Base-by-base conservation (phyloP, 1,284 basidiomycete genomes). In the Sporisorium reilianum region DNA sequence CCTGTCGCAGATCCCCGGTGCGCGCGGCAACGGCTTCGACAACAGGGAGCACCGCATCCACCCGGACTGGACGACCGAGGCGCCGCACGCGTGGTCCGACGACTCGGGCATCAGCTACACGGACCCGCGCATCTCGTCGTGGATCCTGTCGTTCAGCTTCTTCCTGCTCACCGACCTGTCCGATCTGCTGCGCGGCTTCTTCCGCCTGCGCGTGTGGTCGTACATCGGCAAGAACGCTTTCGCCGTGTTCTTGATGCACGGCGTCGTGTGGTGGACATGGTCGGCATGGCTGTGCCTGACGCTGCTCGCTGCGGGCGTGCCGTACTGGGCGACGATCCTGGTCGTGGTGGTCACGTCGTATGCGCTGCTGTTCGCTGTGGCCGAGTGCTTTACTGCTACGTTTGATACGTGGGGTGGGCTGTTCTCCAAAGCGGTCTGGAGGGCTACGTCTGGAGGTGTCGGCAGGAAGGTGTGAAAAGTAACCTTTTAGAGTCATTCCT, bases 231-330 rank as follows among this genome's bases (percentile, higher is more conserved):
- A 44, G 32, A 65, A 80, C 50, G 74, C 80, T 5, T 79, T 81
- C 44, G 75, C 74, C 20, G 65, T 77, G 42, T 81, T 77, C 62
- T 55, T 81, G 57, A 75, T 72, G 64, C 80, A 76, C 72, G 80
- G 80, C 52, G 74, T 81, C 11, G 48, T 80, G 11, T 81, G 69
- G 55, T 81, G 80, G 80, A 71, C 73, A 0, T 80, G 78, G 78
- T 69, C 76, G 5, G 77, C 78, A 2, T 80, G 78, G 78, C 49
- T 79, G 48, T 75, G 68, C 44, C 41, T 81, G 16, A 63, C 55
- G 16, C 38, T 81, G 65, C 69, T 80, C 14, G 56, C 64, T 1
- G 64, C 49, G 0, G 73, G 69, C 34, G 67, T 54, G 16, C 77
- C 78, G 2, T 81, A 81, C 67, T 81, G 80, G 80, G 74, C 68